Evolutionary conservation across 192 early-diverging fungal species (phyloP).

Genomic region (Linnemannia exigua): DNA sequence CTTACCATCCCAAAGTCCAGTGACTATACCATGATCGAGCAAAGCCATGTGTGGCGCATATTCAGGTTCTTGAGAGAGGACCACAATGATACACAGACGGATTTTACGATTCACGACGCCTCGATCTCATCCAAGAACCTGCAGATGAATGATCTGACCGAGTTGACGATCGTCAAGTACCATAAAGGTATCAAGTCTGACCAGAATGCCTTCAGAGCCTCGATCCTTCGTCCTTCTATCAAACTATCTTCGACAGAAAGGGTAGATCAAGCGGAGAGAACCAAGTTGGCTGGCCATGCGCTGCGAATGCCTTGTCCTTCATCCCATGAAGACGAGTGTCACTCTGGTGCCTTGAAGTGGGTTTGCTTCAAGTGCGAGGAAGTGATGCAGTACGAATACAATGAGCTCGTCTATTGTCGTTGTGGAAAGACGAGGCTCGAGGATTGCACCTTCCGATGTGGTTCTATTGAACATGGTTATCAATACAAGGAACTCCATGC

Average conservation of each 20-base stretch:
- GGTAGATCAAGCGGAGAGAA: constrained; percentile 12
- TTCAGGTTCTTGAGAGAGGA: constrained; percentile 22
- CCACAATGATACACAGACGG: background rate
- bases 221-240: constrained; percentile 22
- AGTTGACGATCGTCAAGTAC: constrained; percentile 24
- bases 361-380: constrained; percentile 21
- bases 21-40: constrained; percentile 22
- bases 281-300: constrained; percentile 12
- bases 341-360: constrained; percentile 15
- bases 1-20: constrained; percentile 17
- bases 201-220: constrained; percentile 13
- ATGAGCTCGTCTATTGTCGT: constrained; percentile 14
- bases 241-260: constrained; percentile 6
- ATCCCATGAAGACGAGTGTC: constrained; percentile 19
- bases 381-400: constrained; percentile 17
- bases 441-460: constrained; percentile 21
- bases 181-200: background rate
- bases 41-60: constrained; percentile 12
- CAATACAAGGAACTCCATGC: constrained; percentile 30
- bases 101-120: constrained; percentile 16
- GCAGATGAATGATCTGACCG: constrained; percentile 12
- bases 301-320: constrained; percentile 21
- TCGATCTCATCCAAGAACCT: constrained; percentile 10
- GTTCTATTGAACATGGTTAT: constrained; percentile 22
- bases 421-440: constrained; percentile 21